Evolutionary conservation across 148 eudicot species (phyloP).

Genomic region (Dysphania ambrosioides): DNA sequence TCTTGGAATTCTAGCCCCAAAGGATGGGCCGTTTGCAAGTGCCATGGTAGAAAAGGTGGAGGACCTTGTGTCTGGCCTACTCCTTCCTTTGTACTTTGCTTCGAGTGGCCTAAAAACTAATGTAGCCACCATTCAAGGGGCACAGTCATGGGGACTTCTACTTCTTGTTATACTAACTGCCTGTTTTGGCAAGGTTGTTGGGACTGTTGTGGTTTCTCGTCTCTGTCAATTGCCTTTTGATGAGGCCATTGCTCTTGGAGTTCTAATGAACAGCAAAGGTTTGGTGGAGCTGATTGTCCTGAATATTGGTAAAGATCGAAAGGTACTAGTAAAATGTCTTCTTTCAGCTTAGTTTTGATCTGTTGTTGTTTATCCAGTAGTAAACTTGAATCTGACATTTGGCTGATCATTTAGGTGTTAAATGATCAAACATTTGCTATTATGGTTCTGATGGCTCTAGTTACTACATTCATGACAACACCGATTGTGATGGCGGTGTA

Average conservation of each 20-base stretch:
- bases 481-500: conserved; percentile 63
- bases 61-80: conserved; percentile 77
- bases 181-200: conserved; percentile 69
- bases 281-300: conserved; percentile 79
- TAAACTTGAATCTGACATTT: background rate
- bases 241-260: conserved; percentile 64
- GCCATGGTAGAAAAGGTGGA: conserved; percentile 85
- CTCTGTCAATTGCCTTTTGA: conserved; percentile 49
- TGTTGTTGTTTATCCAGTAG: background rate
- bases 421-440: conserved; percentile 86
- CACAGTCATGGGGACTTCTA: conserved; percentile 81
- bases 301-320: conserved; percentile 76
- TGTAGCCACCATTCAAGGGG: conserved; percentile 66
- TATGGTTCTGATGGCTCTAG: conserved; percentile 71
- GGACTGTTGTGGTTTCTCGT: conserved; percentile 52
- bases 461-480: conserved; percentile 80
- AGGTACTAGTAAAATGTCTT: conserved; percentile 35
- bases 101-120: conserved; percentile 82
- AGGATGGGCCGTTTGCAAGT: conserved; percentile 69
- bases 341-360: background rate
- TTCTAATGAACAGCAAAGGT: conserved; percentile 80
- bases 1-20: conserved; percentile 66
- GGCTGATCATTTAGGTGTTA: conserved; percentile 43
- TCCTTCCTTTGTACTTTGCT: conserved; percentile 78
- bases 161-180: conserved; percentile 67